Evolutionary conservation across 768 basidiomycete species (phyloP).

Genomic region (Amanita jacksonii): DNA sequence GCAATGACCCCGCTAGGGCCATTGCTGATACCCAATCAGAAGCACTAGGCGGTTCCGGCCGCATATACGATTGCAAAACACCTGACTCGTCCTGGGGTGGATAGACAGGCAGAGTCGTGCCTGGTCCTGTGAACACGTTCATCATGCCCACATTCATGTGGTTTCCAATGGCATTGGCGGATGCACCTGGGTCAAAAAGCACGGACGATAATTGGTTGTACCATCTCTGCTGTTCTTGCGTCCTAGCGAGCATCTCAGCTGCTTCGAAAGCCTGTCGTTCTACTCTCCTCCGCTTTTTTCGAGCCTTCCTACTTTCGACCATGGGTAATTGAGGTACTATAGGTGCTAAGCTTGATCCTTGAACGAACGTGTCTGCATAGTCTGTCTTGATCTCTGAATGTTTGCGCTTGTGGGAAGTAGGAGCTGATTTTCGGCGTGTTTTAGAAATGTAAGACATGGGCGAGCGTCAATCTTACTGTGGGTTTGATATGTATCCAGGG

Average conservation of each 20-base stretch:
- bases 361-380: not conserved
- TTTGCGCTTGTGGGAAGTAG: conserved; percentile 1
- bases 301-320: conserved; percentile 28
- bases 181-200: not conserved
- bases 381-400: not conserved
- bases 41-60: conserved; percentile 6
- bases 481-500: not conserved
- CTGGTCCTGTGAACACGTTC: not conserved
- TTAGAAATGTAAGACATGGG: not conserved
- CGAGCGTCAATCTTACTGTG: not conserved
- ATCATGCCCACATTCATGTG: not conserved
- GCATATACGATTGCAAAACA: not conserved
- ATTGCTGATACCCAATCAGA: conserved; percentile 34
- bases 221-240: conserved; percentile 7
- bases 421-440: not conserved
- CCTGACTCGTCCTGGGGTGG: not conserved
- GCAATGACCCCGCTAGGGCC: conserved; percentile 22
- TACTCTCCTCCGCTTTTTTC: conserved; percentile 29
- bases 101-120: not conserved
- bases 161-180: not conserved
- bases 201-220: not conserved
- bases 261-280: conserved; percentile 24
- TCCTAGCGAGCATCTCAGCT: conserved; percentile 13
- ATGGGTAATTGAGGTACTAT: not conserved
- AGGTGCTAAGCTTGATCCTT: not conserved